These are phyloP conservation scores for Phytopythium sindhum DNA, from an alignment of 352 stramenopile genomes.

Conservation along the genomic window DNA sequence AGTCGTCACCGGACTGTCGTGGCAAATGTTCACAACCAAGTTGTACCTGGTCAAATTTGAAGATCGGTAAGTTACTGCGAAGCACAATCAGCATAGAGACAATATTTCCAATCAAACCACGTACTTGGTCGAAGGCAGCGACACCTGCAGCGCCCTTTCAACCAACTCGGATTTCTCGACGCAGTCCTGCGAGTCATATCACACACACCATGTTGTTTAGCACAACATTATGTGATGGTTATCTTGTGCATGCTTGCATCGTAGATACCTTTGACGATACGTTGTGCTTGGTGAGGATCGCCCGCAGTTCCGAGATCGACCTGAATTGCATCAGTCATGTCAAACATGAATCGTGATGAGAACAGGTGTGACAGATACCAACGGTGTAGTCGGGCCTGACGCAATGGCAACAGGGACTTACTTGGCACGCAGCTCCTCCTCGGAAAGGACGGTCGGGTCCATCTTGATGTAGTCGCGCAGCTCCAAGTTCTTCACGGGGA, in stretches of 20 bases:
- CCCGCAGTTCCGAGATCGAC: conserved; percentile 62
- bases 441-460: conserved; percentile 37
- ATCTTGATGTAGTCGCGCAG: conserved; percentile 88
- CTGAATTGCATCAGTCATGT: conserved; percentile 16
- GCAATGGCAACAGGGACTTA: conserved; percentile 7
- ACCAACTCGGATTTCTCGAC: conserved; percentile 80
- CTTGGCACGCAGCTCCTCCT: conserved; percentile 53
- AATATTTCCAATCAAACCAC: background rate
- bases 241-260: background rate
- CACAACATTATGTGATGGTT: background rate
- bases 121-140: conserved; percentile 66
- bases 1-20: conserved; percentile 93
- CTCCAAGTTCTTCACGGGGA: conserved; percentile 99
- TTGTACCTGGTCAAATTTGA: conserved; percentile 91
- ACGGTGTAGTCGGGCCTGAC: too few species aligned
- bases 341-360: background rate
- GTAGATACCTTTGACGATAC: conserved; percentile 38
- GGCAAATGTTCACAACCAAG: conserved; percentile 97
- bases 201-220: background rate
- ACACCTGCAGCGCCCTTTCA: conserved; percentile 51
- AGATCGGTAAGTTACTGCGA: background rate
- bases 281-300: conserved; percentile 48
- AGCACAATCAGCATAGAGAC: background rate
- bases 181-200: conserved; percentile 39
- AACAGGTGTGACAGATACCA: background rate